Base-by-base conservation (phyloP, 2,329 filamentous ascomycete genomes). In the Aureobasidium namibiae region DNA sequence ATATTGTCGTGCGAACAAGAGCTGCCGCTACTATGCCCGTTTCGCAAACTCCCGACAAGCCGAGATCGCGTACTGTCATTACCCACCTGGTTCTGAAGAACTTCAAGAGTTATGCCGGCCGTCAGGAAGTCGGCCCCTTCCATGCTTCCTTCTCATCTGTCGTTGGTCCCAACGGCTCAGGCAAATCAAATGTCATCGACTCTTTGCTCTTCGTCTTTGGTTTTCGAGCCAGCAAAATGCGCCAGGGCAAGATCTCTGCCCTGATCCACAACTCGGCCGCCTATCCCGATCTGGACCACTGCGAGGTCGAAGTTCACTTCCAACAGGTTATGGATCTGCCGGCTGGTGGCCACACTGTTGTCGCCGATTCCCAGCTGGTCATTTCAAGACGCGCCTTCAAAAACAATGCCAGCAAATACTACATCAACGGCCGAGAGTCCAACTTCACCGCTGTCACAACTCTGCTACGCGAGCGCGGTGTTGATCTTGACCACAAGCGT, bases 181-280 rank as follows among this genome's bases (percentile, higher is more conserved):
- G 94, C 61, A 99, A 99, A 73, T 97, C 94, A 23, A 99, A 99
- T 67, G 95, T 99, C 63, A 99, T 99, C 70, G 94, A 99, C 74
- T 96, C 94, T 2, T 78, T 99, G 29, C 83, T 99, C 0, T 99
- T 99, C 69, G 94, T 99, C n/a, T 99, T 99, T 70, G 94, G 95
- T 57, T 99, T 99, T 77, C 87, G 94, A 61, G 94, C 94, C 42
- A 97, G 92, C 80, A 99, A 99, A 76, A 99, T 99, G 94, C 84
- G 94, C 68, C 94, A 99, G 73, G 94, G 94, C 69, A 99, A 99
- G 76, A 91, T 99, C 49, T 99, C 94, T 1, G 94, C 94, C 4
- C 78, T 99, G 50, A 99, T 99, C 65, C 94, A 99, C 76, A 99
- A 97, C 72, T 97, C 94, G 13, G 92, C 91, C 0, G 83, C 89